Conservation (phyloP, 495 filamentous ascomycete genomes). For the Extremus antarcticus region DNA sequence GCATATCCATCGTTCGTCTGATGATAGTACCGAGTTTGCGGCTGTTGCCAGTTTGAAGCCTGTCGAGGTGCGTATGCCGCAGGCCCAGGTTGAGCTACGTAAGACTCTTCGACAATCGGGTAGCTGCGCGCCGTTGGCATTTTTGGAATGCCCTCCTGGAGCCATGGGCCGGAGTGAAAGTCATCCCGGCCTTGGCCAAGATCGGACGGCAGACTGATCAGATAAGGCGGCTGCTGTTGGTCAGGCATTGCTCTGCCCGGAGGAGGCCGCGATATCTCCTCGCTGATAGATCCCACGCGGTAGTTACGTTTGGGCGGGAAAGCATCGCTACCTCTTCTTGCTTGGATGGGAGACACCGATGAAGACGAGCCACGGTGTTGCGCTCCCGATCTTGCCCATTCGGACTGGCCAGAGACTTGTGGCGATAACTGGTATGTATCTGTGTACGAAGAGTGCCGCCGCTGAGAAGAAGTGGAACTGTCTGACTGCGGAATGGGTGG, state of each 20-base stretch:
- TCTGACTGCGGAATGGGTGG: neutral
- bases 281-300: neutral
- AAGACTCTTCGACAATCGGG: too few relatives aligned
- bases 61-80: too few relatives aligned
- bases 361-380: neutral
- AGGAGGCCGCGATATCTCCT: slow-evolving; percentile 3
- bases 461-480: neutral
- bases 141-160: too few relatives aligned
- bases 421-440: neutral
- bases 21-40: neutral
- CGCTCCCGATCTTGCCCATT: neutral
- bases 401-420: neutral
- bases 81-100: too few relatives aligned
- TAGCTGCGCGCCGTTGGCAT: too few relatives aligned
- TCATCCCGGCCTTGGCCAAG: too few relatives aligned
- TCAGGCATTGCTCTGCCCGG: too few relatives aligned
- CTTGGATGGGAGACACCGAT: slow-evolving; percentile 1
- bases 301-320: neutral
- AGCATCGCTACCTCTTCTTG: neutral
- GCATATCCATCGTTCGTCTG: neutral
- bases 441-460: neutral
- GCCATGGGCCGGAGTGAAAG: too few relatives aligned
- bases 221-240: slow-evolving; percentile 13
- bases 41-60: too few relatives aligned
- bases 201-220: neutral